Percentiles rank a stretch among this genome's conserved stretches.
phyloP scores from a whole-genome alignment of 768 basidiomycete species.

The Russula brevipes region DNA sequence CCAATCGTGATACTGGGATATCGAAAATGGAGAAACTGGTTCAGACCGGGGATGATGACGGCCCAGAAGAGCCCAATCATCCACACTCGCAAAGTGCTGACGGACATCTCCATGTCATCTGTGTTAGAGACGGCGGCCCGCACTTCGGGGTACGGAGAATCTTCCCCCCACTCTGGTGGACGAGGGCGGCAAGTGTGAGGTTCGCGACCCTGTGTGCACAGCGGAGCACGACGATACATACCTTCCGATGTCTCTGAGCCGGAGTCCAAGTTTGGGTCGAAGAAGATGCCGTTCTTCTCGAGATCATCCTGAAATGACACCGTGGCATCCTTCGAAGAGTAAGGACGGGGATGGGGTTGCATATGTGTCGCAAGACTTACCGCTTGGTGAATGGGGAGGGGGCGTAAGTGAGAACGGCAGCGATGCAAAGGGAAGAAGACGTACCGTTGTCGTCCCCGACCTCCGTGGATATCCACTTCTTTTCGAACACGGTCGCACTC shows the following conservation, averaged over 20 bases:
- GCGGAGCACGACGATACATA: neutral
- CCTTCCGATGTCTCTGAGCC: slow-evolving; percentile 18
- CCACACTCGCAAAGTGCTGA: slow-evolving; percentile 64
- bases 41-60: slow-evolving; percentile 57
- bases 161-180: slow-evolving; percentile 44
- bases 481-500: slow-evolving; percentile 10
- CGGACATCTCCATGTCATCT: slow-evolving; percentile 60
- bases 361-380: slow-evolving; percentile 14
- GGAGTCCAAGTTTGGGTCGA: slow-evolving; percentile 24
- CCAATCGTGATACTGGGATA: slow-evolving; percentile 25
- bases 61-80: slow-evolving; percentile 66
- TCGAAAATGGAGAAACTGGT: slow-evolving; percentile 67
- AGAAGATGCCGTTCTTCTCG: slow-evolving; percentile 21
- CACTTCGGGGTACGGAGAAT: slow-evolving; percentile 83
- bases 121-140: slow-evolving; percentile 69
- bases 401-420: too few species aligned
- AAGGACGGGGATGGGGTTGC: neutral
- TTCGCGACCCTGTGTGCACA: neutral
- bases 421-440: too few species aligned
- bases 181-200: neutral
- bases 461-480: slow-evolving; percentile 23
- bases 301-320: slow-evolving; percentile 12
- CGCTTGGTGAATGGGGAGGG: slow-evolving; percentile 10
- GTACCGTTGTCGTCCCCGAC: slow-evolving; percentile 10
- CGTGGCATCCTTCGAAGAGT: neutral